Conservation (phyloP, 2,329 filamentous ascomycete genomes). For the Ascocoryne sarcoides region DNA sequence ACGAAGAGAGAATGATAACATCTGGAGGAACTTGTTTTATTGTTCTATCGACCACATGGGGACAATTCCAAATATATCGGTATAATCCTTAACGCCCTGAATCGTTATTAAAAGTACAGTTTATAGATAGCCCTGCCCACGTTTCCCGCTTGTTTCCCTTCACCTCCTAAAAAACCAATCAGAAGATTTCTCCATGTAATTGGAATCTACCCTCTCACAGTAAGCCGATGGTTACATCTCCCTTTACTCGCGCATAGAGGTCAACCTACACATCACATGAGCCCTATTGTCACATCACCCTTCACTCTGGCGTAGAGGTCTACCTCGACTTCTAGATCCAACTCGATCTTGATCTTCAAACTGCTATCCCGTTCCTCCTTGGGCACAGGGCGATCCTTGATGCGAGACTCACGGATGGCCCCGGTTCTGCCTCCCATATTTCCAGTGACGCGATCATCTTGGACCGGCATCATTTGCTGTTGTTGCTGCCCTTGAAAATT, state of each 20-base stretch:
- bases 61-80: too few relatives aligned
- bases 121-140: too few relatives aligned
- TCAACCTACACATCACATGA: constrained; percentile 28
- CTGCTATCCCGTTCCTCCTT: constrained; percentile 30
- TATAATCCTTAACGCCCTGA: too few relatives aligned
- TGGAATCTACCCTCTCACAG: constrained; percentile 23
- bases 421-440: constrained; percentile 24
- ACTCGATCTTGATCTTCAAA: constrained; percentile 35
- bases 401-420: constrained; percentile 30
- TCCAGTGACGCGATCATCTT: constrained; percentile 19
- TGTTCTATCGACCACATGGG: too few relatives aligned
- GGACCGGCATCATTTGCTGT: constrained; percentile 14
- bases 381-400: constrained; percentile 31
- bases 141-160: too few relatives aligned
- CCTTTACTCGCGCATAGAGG: constrained; percentile 27
- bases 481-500: too few relatives aligned
- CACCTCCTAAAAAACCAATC: constrained; percentile 4
- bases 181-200: constrained; percentile 1
- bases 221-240: constrained; percentile 32
- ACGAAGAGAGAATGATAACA: too few relatives aligned
- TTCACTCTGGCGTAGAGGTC: constrained; percentile 32
- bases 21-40: too few relatives aligned
- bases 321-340: constrained; percentile 33
- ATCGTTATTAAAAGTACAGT: too few relatives aligned
- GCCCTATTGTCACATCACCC: constrained; percentile 31